Percentiles rank a stretch among this genome's conserved stretches.
Evolutionary conservation across 148 eudicot genomes (phyloP).

Genomic region (Rhododendron simsii): DNA sequence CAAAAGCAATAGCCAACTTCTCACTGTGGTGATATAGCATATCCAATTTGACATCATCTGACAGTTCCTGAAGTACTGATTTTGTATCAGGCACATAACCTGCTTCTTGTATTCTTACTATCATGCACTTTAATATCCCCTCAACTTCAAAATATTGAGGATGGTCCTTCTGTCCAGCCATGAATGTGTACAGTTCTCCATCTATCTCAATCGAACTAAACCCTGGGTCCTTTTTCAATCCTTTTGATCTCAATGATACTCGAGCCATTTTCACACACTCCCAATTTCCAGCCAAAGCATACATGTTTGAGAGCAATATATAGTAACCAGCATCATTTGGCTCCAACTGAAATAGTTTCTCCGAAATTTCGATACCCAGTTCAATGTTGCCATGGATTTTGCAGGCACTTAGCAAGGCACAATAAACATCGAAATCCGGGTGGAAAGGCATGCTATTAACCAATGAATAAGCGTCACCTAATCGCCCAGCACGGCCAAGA

Average conservation of each 20-base stretch:
- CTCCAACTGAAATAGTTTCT: constrained; percentile 28
- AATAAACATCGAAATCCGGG: constrained; percentile 31
- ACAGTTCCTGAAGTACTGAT: constrained; percentile 14
- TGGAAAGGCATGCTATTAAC: constrained; percentile 31
- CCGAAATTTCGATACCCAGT: constrained; percentile 35
- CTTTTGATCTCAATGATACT: constrained; percentile 20
- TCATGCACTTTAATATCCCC: constrained; percentile 9
- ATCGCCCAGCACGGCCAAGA: constrained; percentile 49
- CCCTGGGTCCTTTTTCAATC: constrained; percentile 51
- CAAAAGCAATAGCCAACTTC: constrained; percentile 20
- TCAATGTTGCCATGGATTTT: constrained; percentile 34
- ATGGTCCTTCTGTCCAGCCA: constrained; percentile 29
- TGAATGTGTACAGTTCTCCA: constrained; percentile 20
- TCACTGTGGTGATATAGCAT: constrained; percentile 22
- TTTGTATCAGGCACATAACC: constrained; percentile 16
- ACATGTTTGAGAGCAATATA: constrained; percentile 40
- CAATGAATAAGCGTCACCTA: constrained; percentile 40
- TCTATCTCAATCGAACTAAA: constrained; percentile 34
- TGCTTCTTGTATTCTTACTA: constrained; percentile 11
- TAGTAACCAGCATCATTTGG: constrained; percentile 42
- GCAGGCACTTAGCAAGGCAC: constrained; percentile 50
- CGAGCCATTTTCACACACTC: constrained; percentile 22
- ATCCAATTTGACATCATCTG: constrained; percentile 22
- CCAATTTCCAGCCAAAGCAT: constrained; percentile 47
- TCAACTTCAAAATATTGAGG: constrained; percentile 21